Base-by-base conservation (phyloP, 176 grass and related monocot species). In the Phoenix roebelenii region DNA sequence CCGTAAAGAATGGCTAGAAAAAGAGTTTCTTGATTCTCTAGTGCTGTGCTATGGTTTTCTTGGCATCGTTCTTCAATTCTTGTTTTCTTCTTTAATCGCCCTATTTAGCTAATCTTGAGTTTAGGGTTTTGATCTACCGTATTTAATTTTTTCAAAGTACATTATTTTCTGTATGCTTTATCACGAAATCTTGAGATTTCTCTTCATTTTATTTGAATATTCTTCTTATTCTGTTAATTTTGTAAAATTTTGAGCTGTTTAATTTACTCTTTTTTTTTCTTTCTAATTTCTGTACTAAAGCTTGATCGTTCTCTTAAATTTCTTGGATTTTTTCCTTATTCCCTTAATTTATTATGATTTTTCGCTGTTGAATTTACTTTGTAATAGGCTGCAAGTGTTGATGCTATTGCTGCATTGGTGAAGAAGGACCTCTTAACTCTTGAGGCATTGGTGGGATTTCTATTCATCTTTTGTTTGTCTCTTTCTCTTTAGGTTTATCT, bases 371-470 rank as follows among this genome's bases (percentile, higher is more conserved):
- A 57, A 75, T 15, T 82, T 39, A 16, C 7, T 83, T 30, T 59
- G 0, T 60, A 14, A 82, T 80, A 96, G 92, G 71, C 59, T 64
- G 69, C 71, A 17, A 77, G 78, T 6, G 58, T 96, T 50, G 78
- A 80, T 22, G 78, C 65, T 0, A 82, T 90, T 80, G 65, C 80
- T 3, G 64, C 57, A 18, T 66, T 96, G 23, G 83, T 96, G 74
- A 87, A 80, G 29, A 96, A 82, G 35, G 80, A 79, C 72, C 59
- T 66, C 49, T 22, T 96, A 58, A 86, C 65, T 7, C 83, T 96
- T 15, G 86, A 87, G 3, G 78, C 76, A 72, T 78, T 96, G 92
- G 92, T 96, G 63, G 24, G 72, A 44, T 44, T 44, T 44, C 63
- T 44, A 23, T 57, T 44, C 17, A 52, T 22, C 12, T 49, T 61